A percentile compares a stretch with the other conserved stretches of the same genome.
Evolutionary conservation across 140 eudicot genomes (phyloP).

Genomic region (Eryngium alpinum): DNA sequence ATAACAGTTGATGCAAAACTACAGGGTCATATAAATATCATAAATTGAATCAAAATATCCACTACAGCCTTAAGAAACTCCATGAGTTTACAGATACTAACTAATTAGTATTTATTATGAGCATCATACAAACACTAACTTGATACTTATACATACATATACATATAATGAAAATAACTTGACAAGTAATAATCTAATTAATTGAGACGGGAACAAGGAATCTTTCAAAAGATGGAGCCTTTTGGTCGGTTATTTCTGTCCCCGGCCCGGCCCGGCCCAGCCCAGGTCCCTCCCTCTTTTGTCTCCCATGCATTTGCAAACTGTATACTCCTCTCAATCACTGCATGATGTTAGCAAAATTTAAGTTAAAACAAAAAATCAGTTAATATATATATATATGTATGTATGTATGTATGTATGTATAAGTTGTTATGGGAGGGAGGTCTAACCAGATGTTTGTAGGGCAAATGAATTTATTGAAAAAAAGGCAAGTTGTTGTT

Average conservation of each 20-base stretch:
- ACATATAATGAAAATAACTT: too few relatives aligned
- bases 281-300: neutral
- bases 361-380: neutral
- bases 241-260: slow-evolving; percentile 11
- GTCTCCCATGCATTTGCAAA: slow-evolving; percentile 7
- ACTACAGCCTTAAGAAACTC: too few relatives aligned
- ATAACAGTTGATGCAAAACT: too few relatives aligned
- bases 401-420: neutral
- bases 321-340: slow-evolving; percentile 9
- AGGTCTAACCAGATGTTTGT: slow-evolving; percentile 32
- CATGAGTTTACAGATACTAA: too few relatives aligned
- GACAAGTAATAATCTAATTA: neutral
- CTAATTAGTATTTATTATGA: neutral
- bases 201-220: neutral
- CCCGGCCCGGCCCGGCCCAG: too few relatives aligned
- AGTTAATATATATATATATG: neutral
- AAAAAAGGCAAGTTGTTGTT: slow-evolving; percentile 56
- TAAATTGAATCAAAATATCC: too few relatives aligned
- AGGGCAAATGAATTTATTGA: slow-evolving; percentile 42
- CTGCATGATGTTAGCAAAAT: neutral
- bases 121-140: neutral
- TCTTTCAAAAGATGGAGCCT: slow-evolving; percentile 8
- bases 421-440: slow-evolving; percentile 8
- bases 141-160: neutral
- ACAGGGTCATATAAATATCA: too few relatives aligned